These are phyloP conservation scores for Solanum gandarillasii DNA, from an alignment of 257 asterid genomes.

Conservation along the genomic window DNA sequence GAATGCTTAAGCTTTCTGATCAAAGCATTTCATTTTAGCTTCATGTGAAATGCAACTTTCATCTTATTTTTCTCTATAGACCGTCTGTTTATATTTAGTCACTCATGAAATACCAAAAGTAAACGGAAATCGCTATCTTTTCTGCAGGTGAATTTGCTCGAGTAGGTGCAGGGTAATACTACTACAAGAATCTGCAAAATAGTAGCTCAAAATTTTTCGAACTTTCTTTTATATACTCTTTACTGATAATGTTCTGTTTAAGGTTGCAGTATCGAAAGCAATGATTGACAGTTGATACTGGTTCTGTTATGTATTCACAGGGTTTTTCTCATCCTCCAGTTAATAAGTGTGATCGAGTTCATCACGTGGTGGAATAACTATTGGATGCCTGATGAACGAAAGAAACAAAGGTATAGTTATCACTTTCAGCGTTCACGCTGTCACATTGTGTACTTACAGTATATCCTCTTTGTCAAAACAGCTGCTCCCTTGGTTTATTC, in stretches of 20 bases:
- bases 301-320: constrained; percentile 23
- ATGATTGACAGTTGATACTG: not conserved
- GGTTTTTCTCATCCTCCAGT: constrained; percentile 73
- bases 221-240: not conserved
- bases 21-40: not conserved
- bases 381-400: constrained; percentile 74
- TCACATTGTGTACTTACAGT: not conserved
- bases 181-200: not conserved
- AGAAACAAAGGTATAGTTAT: constrained; percentile 37
- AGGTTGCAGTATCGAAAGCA: not conserved
- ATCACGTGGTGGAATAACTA: constrained; percentile 91
- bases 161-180: constrained; percentile 90
- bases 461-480: constrained; percentile 1
- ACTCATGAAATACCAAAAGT: not conserved
- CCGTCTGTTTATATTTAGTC: not conserved
- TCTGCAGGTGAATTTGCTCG: constrained; percentile 82
- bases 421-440: not conserved
- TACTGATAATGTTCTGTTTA: not conserved
- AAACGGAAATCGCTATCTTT: not conserved
- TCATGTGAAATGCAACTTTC: not conserved
- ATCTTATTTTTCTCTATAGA: not conserved
- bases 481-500: constrained; percentile 73
- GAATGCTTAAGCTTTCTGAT: not conserved
- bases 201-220: not conserved
- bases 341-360: constrained; percentile 77